Conservation (phyloP, 2,329 filamentous ascomycete genomes). For the Emergomyces orientalis region DNA sequence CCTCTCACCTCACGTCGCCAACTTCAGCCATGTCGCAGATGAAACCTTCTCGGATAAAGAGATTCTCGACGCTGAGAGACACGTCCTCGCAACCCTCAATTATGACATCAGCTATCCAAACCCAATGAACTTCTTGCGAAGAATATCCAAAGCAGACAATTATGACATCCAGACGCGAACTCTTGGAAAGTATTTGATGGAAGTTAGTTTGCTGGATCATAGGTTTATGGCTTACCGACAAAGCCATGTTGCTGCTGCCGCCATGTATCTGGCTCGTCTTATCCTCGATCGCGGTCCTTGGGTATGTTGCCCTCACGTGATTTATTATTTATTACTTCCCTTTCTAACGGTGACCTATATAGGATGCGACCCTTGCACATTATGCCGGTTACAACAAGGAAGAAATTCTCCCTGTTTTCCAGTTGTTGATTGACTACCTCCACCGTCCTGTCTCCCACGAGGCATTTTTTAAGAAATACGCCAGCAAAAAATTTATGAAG, state of each 20-base stretch:
- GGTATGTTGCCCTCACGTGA: conserved; percentile 49
- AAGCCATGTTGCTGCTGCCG: conserved; percentile 79
- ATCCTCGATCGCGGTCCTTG: conserved; percentile 87
- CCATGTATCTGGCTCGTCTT: conserved; percentile 89
- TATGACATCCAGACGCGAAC: conserved; percentile 98
- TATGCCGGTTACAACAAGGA: conserved; percentile 91
- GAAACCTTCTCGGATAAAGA: conserved; percentile 92
- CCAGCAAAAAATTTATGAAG: conserved; percentile 98
- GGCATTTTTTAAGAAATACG: conserved; percentile 99
- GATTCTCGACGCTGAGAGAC: conserved; percentile 94
- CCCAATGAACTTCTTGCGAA: conserved; percentile 98
- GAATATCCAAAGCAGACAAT: conserved; percentile 98
- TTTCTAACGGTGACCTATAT: not conserved
- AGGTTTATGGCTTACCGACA: conserved; percentile 84
- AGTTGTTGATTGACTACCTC: conserved; percentile 94
- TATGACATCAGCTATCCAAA: conserved; percentile 98
- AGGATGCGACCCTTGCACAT: conserved; percentile 77
- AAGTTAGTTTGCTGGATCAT: conserved; percentile 92
- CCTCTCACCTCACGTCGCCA: conserved; percentile 88
- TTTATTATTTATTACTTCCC: not conserved
- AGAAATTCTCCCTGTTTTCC: conserved; percentile 84
- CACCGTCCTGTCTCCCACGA: conserved; percentile 83
- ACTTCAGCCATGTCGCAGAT: conserved; percentile 94
- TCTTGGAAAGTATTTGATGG: conserved; percentile 93
- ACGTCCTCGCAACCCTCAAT: conserved; percentile 80